Percentiles rank a stretch among this genome's conserved stretches.
Conservation (phyloP, 2,329 filamentous ascomycete species). For the Xylariomycetidae sp. region DNA sequence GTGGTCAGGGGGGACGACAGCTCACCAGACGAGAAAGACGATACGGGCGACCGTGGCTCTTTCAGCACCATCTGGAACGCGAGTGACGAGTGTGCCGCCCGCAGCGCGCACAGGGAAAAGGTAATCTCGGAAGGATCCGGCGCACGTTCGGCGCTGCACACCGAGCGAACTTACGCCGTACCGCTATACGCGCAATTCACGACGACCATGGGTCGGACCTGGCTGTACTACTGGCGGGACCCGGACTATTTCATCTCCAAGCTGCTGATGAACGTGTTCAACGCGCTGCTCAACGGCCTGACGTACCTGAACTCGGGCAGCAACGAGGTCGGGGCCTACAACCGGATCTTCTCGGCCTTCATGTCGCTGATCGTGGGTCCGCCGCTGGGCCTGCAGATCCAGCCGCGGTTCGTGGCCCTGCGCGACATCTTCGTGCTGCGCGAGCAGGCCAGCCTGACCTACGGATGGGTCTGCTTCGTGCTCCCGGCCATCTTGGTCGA, state of each 20-base stretch:
- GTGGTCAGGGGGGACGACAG: conserved; percentile 14
- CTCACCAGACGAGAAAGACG: not conserved
- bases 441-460: conserved; percentile 71
- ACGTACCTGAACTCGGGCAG: conserved; percentile 61
- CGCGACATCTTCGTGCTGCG: conserved; percentile 64
- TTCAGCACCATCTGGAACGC: not conserved
- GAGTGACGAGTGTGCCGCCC: not conserved
- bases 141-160: not conserved
- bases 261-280: conserved; percentile 56
- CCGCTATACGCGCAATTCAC: not conserved
- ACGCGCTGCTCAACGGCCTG: conserved; percentile 64
- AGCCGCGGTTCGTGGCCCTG: conserved; percentile 64
- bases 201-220: not conserved
- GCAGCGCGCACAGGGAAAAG: not conserved
- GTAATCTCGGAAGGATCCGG: not conserved
- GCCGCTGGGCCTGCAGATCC: conserved; percentile 69
- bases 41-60: not conserved
- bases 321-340: conserved; percentile 58
- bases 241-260: conserved; percentile 59
- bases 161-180: not conserved
- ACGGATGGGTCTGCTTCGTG: conserved; percentile 68
- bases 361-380: conserved; percentile 71
- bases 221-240: conserved; percentile 36
- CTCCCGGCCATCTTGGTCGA: conserved; percentile 64
- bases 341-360: conserved; percentile 69